These are phyloP conservation scores for Chalaropsis ovoidea DNA, from an alignment of 2,329 filamentous ascomycete species.

Conservation along the genomic window DNA sequence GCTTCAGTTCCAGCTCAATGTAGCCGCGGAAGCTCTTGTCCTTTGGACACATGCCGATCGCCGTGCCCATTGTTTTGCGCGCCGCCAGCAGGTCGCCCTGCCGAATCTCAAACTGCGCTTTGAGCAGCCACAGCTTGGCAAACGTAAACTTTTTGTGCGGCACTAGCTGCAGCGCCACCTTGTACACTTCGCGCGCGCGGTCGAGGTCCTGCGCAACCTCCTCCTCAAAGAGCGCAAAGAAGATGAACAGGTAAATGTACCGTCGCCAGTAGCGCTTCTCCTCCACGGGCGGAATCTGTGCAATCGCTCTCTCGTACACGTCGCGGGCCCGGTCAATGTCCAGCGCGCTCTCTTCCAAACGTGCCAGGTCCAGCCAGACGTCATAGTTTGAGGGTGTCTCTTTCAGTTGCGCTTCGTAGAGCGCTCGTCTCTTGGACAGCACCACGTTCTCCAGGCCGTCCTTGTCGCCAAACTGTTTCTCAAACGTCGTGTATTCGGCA, in stretches of 20 bases:
- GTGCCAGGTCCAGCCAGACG: slow-evolving; percentile 89
- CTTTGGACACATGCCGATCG: slow-evolving; percentile 91
- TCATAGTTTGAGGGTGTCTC: slow-evolving; percentile 97
- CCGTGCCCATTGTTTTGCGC: slow-evolving; percentile 78
- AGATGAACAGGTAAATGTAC: slow-evolving; percentile 96
- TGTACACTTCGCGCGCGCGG: slow-evolving; percentile 80
- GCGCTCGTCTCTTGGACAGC: slow-evolving; percentile 79
- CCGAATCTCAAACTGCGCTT: slow-evolving; percentile 85
- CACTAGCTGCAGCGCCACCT: slow-evolving; percentile 74
- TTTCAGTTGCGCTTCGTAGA: slow-evolving; percentile 90
- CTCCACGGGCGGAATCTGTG: slow-evolving; percentile 85
- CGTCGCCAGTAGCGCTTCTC: slow-evolving; percentile 96
- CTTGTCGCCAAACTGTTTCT: slow-evolving; percentile 91
- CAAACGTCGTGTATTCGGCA: slow-evolving; percentile 92
- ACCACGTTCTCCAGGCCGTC: slow-evolving; percentile 95
- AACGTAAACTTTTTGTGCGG: slow-evolving; percentile 97
- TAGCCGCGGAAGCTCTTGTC: slow-evolving; percentile 92
- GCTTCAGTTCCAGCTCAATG: slow-evolving; percentile 79
- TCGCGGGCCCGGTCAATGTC: slow-evolving; percentile 78
- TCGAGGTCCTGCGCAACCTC: slow-evolving; percentile 68
- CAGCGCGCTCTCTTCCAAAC: slow-evolving; percentile 75
- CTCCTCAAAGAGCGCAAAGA: slow-evolving; percentile 94
- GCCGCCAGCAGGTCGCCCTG: slow-evolving; percentile 71
- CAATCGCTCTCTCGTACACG: slow-evolving; percentile 89
- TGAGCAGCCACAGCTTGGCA: slow-evolving; percentile 89